Percentiles rank a stretch among this genome's conserved stretches.
Conservation (phyloP, 2,329 filamentous ascomycete species). For the Raffaelea albimanens region DNA sequence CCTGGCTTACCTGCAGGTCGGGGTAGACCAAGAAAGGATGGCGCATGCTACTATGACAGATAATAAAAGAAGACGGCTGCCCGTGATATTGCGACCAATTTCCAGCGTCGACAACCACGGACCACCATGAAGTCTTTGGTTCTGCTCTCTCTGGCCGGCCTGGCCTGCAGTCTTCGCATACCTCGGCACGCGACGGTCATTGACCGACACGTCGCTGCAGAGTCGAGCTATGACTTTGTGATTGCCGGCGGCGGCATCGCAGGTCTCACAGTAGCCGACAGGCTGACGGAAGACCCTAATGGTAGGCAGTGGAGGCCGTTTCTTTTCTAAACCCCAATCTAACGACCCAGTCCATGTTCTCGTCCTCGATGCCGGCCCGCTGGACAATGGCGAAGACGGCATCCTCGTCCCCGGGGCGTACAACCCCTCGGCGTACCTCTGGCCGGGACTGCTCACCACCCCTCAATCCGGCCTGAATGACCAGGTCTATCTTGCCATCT, state of each 20-base stretch:
- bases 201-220: slow-evolving; percentile 5
- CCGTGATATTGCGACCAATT: too few relatives aligned
- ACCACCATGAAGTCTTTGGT: too few relatives aligned
- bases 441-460: slow-evolving; percentile 28
- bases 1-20: too few relatives aligned
- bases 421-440: slow-evolving; percentile 20
- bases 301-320: too few relatives aligned
- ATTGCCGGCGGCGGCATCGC: slow-evolving; percentile 44
- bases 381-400: slow-evolving; percentile 16
- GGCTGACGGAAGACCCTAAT: slow-evolving; percentile 32
- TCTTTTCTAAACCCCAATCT: not conserved
- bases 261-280: slow-evolving; percentile 14
- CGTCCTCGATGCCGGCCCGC: slow-evolving; percentile 17
- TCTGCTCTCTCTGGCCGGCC: not conserved
- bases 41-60: too few relatives aligned
- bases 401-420: slow-evolving; percentile 21
- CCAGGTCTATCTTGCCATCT: slow-evolving; percentile 20
- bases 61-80: too few relatives aligned
- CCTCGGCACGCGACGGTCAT: slow-evolving; percentile 14
- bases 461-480: slow-evolving; percentile 19
- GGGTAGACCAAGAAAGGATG: too few relatives aligned
- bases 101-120: too few relatives aligned
- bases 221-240: slow-evolving; percentile 19
- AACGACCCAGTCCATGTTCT: slow-evolving; percentile 12
- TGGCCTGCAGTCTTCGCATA: not conserved